Base-by-base conservation (phyloP, 257 asterid genomes). In the Euphrasia confusa region DNA sequence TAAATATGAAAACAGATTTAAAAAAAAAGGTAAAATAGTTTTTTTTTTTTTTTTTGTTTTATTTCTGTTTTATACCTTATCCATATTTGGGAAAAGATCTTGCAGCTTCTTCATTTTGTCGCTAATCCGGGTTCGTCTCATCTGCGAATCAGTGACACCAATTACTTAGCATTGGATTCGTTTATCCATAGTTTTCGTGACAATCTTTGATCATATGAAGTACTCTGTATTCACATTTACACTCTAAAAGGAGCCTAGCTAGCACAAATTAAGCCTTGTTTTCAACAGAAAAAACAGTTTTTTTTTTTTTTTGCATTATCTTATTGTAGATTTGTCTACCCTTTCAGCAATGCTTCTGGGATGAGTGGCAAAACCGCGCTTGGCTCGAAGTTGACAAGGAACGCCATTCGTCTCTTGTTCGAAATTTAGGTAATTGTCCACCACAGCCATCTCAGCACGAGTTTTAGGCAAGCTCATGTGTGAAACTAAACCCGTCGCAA, bases 321-420 rank as follows among this genome's bases (percentile, higher is more conserved):
- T 2, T 9, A 8, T 37, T 37, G 42, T 7, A 8, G 10, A 7
- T 7, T 8, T 37, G n/a, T 64, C 7, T 91, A 92, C 97, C 90
- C 98, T 83, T 74, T 92, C 98, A 1, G 97, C 96, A 55, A 92
- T 88, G 67, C 98, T 92, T 61, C 98, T 72, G 0, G 98, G 97
- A 68, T 92, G 98, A 17, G 97, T 92, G 56, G 98, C 98, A 0
- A 73, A 88, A 6, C 98, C 98, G 72, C 98, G 64, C 68, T 88
- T 92, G 14, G 98, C 98, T 37, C 98, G 85, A 28, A 84, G 64
- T 77, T 86, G 92, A 65, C 95, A 84, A 40, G 92, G 96, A 57
- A 79, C 75, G 7, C 76, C 75, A 0, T 83, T 62, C 7, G 47
- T 68, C 64, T 84, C 95, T 39, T 71, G 94, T 70, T 78, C 84